Percentiles rank a stretch among this genome's conserved stretches.
Evolutionary conservation across 2,329 filamentous ascomycete species (phyloP).

Genomic region (Lachnellula subtilissima): DNA sequence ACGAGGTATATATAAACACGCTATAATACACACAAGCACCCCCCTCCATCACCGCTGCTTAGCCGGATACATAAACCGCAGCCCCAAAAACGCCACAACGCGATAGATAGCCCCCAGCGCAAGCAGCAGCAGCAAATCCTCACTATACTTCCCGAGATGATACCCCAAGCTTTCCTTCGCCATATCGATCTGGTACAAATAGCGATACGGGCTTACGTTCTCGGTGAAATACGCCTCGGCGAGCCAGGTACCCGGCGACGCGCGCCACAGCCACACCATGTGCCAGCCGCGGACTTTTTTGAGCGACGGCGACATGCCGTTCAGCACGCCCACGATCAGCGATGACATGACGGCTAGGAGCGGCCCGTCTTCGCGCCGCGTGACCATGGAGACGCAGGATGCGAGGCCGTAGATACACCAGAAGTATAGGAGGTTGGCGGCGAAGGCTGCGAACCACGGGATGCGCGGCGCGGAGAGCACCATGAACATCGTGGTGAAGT

Average conservation of each 20-base stretch:
- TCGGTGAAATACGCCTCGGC: conserved; percentile 52
- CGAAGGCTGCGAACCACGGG: conserved; percentile 43
- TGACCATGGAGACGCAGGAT: conserved; percentile 48
- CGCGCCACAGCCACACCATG: conserved; percentile 51
- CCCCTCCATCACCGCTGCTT: conserved; percentile 18
- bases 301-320: conserved; percentile 48
- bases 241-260: conserved; percentile 50
- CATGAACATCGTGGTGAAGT: conserved; percentile 49
- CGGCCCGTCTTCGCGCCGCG: conserved; percentile 51
- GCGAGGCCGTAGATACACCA: conserved; percentile 55
- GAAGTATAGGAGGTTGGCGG: conserved; percentile 50
- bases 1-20: too few species aligned
- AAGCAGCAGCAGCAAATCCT: conserved; percentile 42
- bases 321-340: conserved; percentile 50
- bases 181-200: conserved; percentile 47
- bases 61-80: conserved; percentile 28
- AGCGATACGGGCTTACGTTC: conserved; percentile 43
- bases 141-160: conserved; percentile 38
- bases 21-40: too few species aligned
- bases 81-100: conserved; percentile 40
- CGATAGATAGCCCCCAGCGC: conserved; percentile 43
- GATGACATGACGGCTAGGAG: conserved; percentile 50
- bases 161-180: conserved; percentile 43
- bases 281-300: conserved; percentile 46
- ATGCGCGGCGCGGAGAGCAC: conserved; percentile 47